Evolutionary conservation across 176 grass and related monocot species (phyloP).

Genomic region (Phyllostachys edulis): DNA sequence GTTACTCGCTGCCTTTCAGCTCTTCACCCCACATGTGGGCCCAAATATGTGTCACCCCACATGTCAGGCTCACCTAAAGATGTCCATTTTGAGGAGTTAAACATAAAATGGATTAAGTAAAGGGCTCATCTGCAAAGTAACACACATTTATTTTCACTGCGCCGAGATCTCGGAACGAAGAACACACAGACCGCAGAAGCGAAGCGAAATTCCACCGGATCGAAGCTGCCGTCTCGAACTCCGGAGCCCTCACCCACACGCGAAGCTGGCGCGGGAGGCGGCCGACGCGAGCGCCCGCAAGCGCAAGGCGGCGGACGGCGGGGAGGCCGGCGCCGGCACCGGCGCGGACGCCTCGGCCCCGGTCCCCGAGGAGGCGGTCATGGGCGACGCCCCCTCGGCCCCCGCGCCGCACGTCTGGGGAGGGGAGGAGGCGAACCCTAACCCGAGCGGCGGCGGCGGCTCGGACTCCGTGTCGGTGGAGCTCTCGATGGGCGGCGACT

Average conservation of each 20-base stretch:
- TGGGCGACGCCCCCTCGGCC: slow-evolving; percentile 31
- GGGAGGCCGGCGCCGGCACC: neutral
- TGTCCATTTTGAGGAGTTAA: neutral
- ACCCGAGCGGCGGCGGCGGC: slow-evolving; percentile 3
- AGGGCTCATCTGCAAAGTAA: slow-evolving; percentile 33
- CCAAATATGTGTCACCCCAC: neutral
- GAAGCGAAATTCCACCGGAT: slow-evolving; percentile 37
- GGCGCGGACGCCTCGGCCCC: slow-evolving; percentile 1
- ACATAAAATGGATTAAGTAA: neutral
- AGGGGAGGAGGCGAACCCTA: slow-evolving; percentile 16
- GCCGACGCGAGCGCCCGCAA: slow-evolving; percentile 82
- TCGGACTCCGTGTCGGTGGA: slow-evolving; percentile 50
- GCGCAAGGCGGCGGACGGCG: slow-evolving; percentile 74
- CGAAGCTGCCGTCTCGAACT: slow-evolving; percentile 38
- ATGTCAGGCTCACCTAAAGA: neutral
- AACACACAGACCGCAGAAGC: neutral
- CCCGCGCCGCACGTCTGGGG: slow-evolving; percentile 7
- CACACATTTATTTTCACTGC: slow-evolving; percentile 1
- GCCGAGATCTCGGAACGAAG: slow-evolving; percentile 45
- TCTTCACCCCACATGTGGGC: neutral
- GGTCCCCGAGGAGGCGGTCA: slow-evolving; percentile 31
- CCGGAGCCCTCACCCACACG: neutral
- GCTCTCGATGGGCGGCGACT: slow-evolving; percentile 51
- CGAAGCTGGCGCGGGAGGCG: slow-evolving; percentile 87
- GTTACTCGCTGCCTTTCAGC: neutral